Conservation (phyloP, 345 rosid genomes). For the Gossypium raimondii region DNA sequence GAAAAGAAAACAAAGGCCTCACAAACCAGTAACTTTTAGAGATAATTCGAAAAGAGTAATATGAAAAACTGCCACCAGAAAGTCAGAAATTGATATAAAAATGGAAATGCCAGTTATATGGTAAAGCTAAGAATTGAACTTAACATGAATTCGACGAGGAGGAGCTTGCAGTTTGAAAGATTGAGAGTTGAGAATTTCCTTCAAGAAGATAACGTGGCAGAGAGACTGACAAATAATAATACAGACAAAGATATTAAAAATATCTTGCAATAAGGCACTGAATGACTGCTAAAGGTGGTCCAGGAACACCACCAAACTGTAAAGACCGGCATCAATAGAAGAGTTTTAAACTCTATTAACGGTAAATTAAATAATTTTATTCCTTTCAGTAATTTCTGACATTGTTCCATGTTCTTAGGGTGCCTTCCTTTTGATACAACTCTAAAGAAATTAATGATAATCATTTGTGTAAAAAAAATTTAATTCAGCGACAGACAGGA, state of each 20-base stretch:
- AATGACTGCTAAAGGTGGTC: neutral
- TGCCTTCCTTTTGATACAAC: neutral
- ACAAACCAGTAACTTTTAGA: neutral
- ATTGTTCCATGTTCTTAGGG: neutral
- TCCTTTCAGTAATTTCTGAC: neutral
- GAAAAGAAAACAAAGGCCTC: neutral
- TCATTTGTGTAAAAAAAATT: neutral
- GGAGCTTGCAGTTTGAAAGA: conserved; percentile 1
- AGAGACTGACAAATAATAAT: neutral
- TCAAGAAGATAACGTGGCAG: neutral
- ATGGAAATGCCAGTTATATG: neutral
- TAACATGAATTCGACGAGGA: neutral
- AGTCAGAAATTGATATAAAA: neutral
- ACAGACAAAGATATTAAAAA: neutral
- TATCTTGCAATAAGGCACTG: neutral
- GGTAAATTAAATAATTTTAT: neutral
- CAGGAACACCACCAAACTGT: no score
- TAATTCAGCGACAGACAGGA: neutral
- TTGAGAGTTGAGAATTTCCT: neutral
- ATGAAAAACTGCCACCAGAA: no score
- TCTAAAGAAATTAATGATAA: neutral
- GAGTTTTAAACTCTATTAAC: neutral
- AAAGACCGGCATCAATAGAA: no score
- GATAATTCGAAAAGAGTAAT: no score
- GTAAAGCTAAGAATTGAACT: conserved; percentile 4